Conservation (phyloP, 306 rosid genomes). For the Arachis stenosperma region DNA sequence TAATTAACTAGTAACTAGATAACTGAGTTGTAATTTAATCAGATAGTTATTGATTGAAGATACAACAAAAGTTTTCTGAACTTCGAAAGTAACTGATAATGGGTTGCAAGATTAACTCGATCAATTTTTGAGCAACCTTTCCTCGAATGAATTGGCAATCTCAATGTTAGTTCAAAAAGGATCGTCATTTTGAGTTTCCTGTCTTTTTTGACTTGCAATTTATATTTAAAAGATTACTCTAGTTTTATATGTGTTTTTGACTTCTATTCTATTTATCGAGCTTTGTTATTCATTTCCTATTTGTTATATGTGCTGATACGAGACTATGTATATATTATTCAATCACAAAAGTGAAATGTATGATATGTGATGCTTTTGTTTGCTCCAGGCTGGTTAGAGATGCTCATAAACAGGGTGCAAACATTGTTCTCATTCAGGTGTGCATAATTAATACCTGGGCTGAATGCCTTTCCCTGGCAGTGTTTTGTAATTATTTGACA, state of each 20-base stretch:
- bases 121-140: too few species aligned
- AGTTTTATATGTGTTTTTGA: background rate
- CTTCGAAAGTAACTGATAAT: too few species aligned
- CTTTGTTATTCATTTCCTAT: background rate
- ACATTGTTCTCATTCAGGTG: slow-evolving; percentile 90
- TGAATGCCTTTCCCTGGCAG: background rate
- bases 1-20: too few species aligned
- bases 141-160: background rate
- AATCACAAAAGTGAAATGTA: slow-evolving; percentile 14
- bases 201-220: background rate
- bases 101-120: too few species aligned
- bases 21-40: too few species aligned
- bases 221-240: background rate
- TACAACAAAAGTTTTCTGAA: too few species aligned
- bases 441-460: slow-evolving; percentile 30
- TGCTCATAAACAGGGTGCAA: slow-evolving; percentile 85
- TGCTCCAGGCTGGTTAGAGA: slow-evolving; percentile 78
- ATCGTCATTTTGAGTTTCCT: slow-evolving; percentile 21
- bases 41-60: too few species aligned
- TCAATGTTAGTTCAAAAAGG: slow-evolving; percentile 22
- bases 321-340: slow-evolving; percentile 7
- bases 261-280: background rate
- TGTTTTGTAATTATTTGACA: slow-evolving; percentile 16
- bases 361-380: slow-evolving; percentile 33
- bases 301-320: slow-evolving; percentile 8